Conservation (phyloP, 108 stramenopile genomes). For the Skeletonema tropicum region DNA sequence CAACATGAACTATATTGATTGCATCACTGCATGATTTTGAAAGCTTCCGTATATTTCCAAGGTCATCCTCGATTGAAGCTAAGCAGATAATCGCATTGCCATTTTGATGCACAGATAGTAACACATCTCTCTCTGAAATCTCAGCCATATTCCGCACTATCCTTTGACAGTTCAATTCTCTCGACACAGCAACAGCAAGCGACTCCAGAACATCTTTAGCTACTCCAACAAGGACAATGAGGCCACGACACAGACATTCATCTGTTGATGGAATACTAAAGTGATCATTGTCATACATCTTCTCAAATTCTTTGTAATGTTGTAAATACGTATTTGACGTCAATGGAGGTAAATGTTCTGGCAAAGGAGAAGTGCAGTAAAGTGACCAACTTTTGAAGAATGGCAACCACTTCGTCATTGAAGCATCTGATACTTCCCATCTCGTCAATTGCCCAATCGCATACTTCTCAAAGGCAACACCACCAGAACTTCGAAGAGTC, state of each 20-base stretch:
- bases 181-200: slow-evolving; percentile 46
- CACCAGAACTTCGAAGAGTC: slow-evolving; percentile 48
- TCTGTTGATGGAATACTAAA: neutral
- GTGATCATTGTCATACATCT: slow-evolving; percentile 53
- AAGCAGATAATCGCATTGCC: slow-evolving; percentile 29
- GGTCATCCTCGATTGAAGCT: slow-evolving; percentile 26
- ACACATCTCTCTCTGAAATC: slow-evolving; percentile 19
- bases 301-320: slow-evolving; percentile 55
- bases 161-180: slow-evolving; percentile 31
- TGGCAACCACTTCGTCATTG: slow-evolving; percentile 64
- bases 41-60: slow-evolving; percentile 9
- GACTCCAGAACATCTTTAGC: slow-evolving; percentile 26
- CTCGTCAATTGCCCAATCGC: slow-evolving; percentile 49
- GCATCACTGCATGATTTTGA: slow-evolving; percentile 27
- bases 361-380: slow-evolving; percentile 44
- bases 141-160: slow-evolving; percentile 6
- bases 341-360: slow-evolving; percentile 53
- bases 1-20: slow-evolving; percentile 43
- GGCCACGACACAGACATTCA: slow-evolving; percentile 31
- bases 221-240: slow-evolving; percentile 55
- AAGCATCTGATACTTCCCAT: slow-evolving; percentile 69
- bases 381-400: slow-evolving; percentile 70
- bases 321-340: slow-evolving; percentile 50
- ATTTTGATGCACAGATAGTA: slow-evolving; percentile 4
- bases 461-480: slow-evolving; percentile 55